Evolutionary conservation across 768 basidiomycete genomes (phyloP), one percentile per base, ranked within the genome.

Genomic region (Termitomyces sp.): DNA sequence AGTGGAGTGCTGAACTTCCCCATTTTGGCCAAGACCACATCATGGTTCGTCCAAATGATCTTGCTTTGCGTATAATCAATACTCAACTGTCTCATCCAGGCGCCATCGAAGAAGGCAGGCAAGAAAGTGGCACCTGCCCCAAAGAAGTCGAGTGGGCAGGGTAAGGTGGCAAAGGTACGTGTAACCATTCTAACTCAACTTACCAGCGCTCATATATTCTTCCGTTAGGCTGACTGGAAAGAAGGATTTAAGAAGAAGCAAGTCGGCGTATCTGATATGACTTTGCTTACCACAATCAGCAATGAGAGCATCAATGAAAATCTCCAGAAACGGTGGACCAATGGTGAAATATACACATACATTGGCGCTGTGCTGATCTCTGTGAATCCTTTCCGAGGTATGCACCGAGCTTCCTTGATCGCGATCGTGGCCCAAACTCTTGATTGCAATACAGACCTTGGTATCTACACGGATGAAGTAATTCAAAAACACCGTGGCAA

Each of bases 171-270:
- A 27, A 93, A 93, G 83, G 91, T 91, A 66, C 62, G 64, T 53
- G 20, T 32, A 26, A 42, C 26, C 49, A 30, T 53, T 4, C n/a
- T 9, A 40, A 39, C 50, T 34, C 50, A 34, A 7, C 39, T 45
- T 48, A 42, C 39, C 37, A 37, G 59, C 58, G 62, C 45, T 65
- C 46, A 52, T 56, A 36, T 51, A 46, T 47, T 40, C 30, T 16
- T n/a, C 55, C 40, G 24, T 54, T 62, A 98, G 95, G 96, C 96
- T 49, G 96, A 98, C 71, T 99, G 96, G 96, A 96, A 96, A 74
- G 96, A 98, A 69, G 95, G 95, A 5, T 99, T 99, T 82, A 97
- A 97, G 88, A 99, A 98, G 87, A 98, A 98, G 77, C 89, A 93
- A 74, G 89, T 95, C 61, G 97, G 97, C 55, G 96, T 99, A 57